phyloP scores from a whole-genome alignment of 805 yeast genomes.

The Barnettozyma californica region DNA sequence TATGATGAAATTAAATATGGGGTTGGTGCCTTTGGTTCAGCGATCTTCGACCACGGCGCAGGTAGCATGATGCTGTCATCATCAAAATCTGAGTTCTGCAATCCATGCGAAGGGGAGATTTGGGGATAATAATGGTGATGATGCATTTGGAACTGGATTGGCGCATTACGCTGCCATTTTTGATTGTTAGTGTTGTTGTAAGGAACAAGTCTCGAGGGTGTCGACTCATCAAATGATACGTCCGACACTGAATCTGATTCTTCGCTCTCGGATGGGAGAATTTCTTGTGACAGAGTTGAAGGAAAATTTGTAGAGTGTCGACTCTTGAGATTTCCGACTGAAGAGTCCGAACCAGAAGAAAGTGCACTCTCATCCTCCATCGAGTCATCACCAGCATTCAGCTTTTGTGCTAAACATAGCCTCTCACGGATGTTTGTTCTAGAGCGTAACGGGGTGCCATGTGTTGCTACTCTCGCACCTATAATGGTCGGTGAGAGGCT shows the following conservation, averaged over 20 bases:
- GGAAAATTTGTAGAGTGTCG: not conserved
- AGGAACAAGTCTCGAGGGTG: not conserved
- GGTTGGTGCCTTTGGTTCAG: conserved; percentile 45
- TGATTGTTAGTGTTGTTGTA: not conserved
- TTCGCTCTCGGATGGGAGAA: not conserved
- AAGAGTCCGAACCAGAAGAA: not conserved
- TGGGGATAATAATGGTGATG: conserved; percentile 41
- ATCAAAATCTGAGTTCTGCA: not conserved
- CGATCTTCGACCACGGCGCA: conserved; percentile 50
- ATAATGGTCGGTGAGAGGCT: conserved; percentile 21
- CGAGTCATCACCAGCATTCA: not conserved
- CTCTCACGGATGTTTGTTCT: not conserved
- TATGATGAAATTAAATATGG: conserved; percentile 60
- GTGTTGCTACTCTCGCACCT: conserved; percentile 24
- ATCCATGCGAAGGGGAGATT: conserved; percentile 9
- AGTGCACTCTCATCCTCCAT: not conserved
- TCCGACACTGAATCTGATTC: not conserved
- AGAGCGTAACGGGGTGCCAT: conserved; percentile 10
- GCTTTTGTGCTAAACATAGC: conserved; percentile 6
- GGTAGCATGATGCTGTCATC: conserved; percentile 36
- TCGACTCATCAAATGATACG: not conserved
- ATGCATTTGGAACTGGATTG: conserved; percentile 32
- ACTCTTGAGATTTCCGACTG: not conserved
- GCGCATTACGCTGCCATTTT: conserved; percentile 5
- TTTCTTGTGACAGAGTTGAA: conserved; percentile 1